phyloP scores from a whole-genome alignment of 306 rosid genomes.

The Vigna unguiculata region DNA sequence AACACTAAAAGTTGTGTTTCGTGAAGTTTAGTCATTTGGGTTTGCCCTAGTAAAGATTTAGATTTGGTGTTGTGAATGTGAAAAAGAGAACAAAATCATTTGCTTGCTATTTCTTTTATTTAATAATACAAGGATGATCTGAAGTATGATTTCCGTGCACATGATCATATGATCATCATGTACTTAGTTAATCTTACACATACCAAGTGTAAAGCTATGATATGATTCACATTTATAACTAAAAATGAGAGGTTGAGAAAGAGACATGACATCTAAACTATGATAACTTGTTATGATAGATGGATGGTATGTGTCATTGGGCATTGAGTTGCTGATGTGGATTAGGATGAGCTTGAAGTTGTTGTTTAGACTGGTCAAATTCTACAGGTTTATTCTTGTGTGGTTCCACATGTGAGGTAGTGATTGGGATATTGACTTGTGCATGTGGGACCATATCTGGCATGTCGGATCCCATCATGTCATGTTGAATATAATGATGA shows the following conservation, averaged over 20 bases:
- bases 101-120: not conserved
- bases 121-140: not conserved
- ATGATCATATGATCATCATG: not conserved
- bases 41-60: no score
- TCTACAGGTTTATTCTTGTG: conserved; percentile 48
- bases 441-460: conserved; percentile 59
- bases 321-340: conserved; percentile 45
- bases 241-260: no score
- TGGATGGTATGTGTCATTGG: conserved; percentile 39
- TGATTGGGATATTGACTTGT: conserved; percentile 59
- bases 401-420: conserved; percentile 59
- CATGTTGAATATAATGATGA: conserved; percentile 57
- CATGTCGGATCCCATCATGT: conserved; percentile 56
- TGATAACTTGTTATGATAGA: not conserved
- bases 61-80: no score
- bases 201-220: not conserved
- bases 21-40: no score
- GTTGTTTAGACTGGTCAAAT: conserved; percentile 56
- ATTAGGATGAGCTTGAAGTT: not conserved
- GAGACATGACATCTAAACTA: no score
- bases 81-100: not conserved
- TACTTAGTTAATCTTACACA: conserved; percentile 11
- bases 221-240: no score
- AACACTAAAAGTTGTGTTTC: no score
- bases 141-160: not conserved